Evolutionary conservation across 1,284 basidiomycete genomes (phyloP), one percentile per base, ranked within the genome.

Genomic region (Heterobasidion annosum): DNA sequence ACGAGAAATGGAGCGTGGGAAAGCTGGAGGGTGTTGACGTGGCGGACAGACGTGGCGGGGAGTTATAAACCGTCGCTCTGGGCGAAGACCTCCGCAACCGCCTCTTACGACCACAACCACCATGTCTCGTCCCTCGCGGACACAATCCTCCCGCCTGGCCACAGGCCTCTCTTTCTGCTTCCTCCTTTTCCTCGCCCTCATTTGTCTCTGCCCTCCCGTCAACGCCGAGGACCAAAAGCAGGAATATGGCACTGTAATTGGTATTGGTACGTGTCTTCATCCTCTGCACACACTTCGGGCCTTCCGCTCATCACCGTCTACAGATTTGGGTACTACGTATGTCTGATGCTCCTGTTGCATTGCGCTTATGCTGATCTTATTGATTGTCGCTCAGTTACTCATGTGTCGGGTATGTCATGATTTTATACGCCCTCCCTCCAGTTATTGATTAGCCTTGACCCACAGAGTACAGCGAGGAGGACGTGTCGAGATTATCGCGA

Each of bases 401-500:
- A 57, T 89, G 87, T 69, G 88, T 90, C 65, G 86, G 80, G 82
- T 85, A 1, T 6, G 15, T 2, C 15, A 25, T 4, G 15, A 10
- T 18, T 25, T 10, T 19, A 48, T 8, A 19, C 43, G 0, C 9
- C 43, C 59, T 32, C 55, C n/a, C 37, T 34, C 40, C 58, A 12
- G 42, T 32, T 40, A 45, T 48, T 51, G n/a, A 40, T 7, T 3
- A 12, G 3, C 37, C 2, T 5, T 40, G 5, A 1, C 8, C 48
- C 54, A 8, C 61, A 92, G 93, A 78, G 91, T 98, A 55, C 91
- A 94, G 73, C 88, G 88, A 57, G 88, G 88, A 58, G 94, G 93
- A 63, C 89, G 90, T 63, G 93, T 97, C 44, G 93, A 98, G 73
- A 97, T 96, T 64, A 94, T 96, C 66, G 91, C 94, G 69, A 97